Evolutionary conservation across 331 rosid genomes (phyloP), one percentile per base, ranked within the genome.

Genomic region (Rhamnella rubrinervis): DNA sequence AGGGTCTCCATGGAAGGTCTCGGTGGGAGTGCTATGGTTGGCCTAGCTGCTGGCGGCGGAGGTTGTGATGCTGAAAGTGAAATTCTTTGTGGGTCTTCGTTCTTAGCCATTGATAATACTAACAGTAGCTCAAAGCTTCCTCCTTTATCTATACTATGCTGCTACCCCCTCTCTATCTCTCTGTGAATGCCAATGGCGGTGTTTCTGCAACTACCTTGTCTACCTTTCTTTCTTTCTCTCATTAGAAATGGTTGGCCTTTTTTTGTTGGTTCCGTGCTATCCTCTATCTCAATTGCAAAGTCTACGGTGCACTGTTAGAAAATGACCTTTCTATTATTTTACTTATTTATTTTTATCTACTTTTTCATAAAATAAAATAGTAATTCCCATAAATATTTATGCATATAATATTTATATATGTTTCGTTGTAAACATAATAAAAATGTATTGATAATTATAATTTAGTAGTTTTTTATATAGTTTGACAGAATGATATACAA

Each of bases 1-100:
- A 95, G 55, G 62, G 96, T 78, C 66, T 91, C 99, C 52, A 86
- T 82, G 18, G 97, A 80, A 51, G 97, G 97, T 17, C 97, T 81
- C 0, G 97, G 96, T 0, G 99, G 99, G 1, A 95, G 91, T 16
- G 93, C 83, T 39, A 95, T 87, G 6, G 92, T 81, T 0, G 99
- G 97, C 14, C 96, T 81, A 7, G 31, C 85, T 1, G 74, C 60
- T 4, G 78, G 78, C 59, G 64, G 67, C 8, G 71, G 57, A 4
- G 72, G 50, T 3, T 56, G 25, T 18, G 46, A 9, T 28, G 49
- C 75, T 63, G 90, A 44, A 51, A 72, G 61, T 40, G 92, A 18
- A 52, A 62, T 55, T 67, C 82, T 65, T 17, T 58, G 81, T 15
- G 89, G 72, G 61, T 84, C 85, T 59, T 72, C 72, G 70, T 73